phyloP scores from a whole-genome alignment of 805 yeast species.

The Zygosaccharomyces lentus region DNA sequence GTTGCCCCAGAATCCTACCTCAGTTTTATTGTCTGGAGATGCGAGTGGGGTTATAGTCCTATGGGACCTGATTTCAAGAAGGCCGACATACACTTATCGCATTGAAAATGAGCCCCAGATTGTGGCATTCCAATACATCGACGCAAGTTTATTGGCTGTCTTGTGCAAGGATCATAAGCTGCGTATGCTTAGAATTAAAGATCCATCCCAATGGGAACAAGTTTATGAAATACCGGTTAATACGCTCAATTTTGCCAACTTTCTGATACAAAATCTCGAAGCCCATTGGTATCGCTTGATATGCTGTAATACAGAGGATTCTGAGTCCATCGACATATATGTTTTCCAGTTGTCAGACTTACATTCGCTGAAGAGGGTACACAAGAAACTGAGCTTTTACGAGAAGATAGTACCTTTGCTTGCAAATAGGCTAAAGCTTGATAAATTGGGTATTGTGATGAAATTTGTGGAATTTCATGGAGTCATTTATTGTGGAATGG shows the following conservation, averaged over 20 bases:
- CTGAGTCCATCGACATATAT: slow-evolving; percentile 31
- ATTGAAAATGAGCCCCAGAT: slow-evolving; percentile 17
- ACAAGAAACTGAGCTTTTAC: slow-evolving; percentile 21
- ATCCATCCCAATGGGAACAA: slow-evolving; percentile 2
- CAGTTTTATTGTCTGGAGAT: slow-evolving; percentile 28
- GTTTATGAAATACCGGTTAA: slow-evolving; percentile 31
- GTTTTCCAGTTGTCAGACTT: slow-evolving; percentile 16
- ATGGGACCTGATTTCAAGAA: slow-evolving; percentile 32
- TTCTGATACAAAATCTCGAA: slow-evolving; percentile 12
- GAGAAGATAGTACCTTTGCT: slow-evolving; percentile 9
- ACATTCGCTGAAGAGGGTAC: slow-evolving; percentile 24
- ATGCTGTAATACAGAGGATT: slow-evolving; percentile 31
- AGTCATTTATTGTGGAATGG: slow-evolving; percentile 26
- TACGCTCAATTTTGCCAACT: slow-evolving; percentile 34
- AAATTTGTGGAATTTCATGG: slow-evolving; percentile 17
- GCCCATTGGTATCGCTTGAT: slow-evolving; percentile 16
- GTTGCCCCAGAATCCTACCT: slow-evolving; percentile 7
- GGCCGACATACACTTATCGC: slow-evolving; percentile 17
- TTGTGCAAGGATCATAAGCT: slow-evolving; percentile 28
- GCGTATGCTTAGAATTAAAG: slow-evolving; percentile 17
- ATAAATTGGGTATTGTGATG: slow-evolving; percentile 33
- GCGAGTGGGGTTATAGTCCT: slow-evolving; percentile 21
- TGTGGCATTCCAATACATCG: slow-evolving; percentile 16
- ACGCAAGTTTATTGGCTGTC: slow-evolving; percentile 14
- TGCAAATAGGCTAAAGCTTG: slow-evolving; percentile 12